A percentile compares a stretch with the other conserved stretches of the same genome.
These are phyloP conservation scores for Globisporangium cylindrosporum DNA, from an alignment of 352 stramenopile species.

Conservation along the genomic window DNA sequence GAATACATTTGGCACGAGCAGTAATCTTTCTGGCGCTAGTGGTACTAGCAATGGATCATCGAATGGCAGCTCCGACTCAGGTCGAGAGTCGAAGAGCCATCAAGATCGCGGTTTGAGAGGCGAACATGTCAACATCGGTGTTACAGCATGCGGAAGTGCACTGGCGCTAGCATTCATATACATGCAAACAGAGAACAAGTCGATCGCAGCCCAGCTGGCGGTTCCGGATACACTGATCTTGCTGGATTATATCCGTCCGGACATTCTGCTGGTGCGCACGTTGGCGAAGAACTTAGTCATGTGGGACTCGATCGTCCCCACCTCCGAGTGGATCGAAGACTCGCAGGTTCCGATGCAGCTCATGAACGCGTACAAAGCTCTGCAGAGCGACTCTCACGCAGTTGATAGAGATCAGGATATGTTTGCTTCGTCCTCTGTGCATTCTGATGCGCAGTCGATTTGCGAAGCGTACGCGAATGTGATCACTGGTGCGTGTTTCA, in stretches of 20 bases:
- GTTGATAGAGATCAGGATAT: slow-evolving; percentile 11
- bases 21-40: slow-evolving; percentile 13
- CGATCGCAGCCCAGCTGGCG: slow-evolving; percentile 77
- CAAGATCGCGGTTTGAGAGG: slow-evolving; percentile 35
- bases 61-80: slow-evolving; percentile 42
- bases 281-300: slow-evolving; percentile 94
- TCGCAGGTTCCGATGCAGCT: slow-evolving; percentile 60
- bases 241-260: slow-evolving; percentile 95
- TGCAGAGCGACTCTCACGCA: slow-evolving; percentile 10
- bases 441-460: slow-evolving; percentile 86
- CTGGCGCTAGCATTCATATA: slow-evolving; percentile 97
- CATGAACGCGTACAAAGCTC: slow-evolving; percentile 39
- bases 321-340: slow-evolving; percentile 87
- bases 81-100: slow-evolving; percentile 48
- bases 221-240: slow-evolving; percentile 95
- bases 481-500: slow-evolving; percentile 93
- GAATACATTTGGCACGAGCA: slow-evolving; percentile 39
- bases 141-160: slow-evolving; percentile 92
- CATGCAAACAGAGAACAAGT: slow-evolving; percentile 90
- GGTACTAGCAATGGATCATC: slow-evolving; percentile 3
- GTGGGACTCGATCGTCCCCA: slow-evolving; percentile 92
- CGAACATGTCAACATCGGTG: slow-evolving; percentile 94
- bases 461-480: slow-evolving; percentile 95
- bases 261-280: slow-evolving; percentile 94
- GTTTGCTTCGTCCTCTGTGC: slow-evolving; percentile 16